Evolutionary conservation across 2,329 filamentous ascomycete genomes (phyloP), one percentile per base, ranked within the genome.

Genomic region (Camillea tinctor): DNA sequence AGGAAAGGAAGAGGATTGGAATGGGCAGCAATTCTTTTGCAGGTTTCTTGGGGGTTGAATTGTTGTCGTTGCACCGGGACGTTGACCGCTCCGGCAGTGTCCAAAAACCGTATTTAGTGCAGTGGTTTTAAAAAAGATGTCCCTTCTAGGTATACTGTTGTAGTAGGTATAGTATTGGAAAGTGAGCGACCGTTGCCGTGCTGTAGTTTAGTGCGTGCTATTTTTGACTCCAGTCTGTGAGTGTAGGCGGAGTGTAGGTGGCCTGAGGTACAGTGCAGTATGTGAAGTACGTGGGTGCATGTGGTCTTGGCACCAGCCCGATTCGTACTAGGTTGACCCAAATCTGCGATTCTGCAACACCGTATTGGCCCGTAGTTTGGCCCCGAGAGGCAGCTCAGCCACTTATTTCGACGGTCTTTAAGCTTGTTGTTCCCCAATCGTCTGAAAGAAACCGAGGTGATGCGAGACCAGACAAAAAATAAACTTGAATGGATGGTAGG

Each of bases 201-300:
- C 58, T 65, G 63, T 57, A 56, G 60, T 52, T 60, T 57, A 56
- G 53, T 53, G 48, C 55, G 50, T 54, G 56, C 52, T 55, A 50
- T 62, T 58, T 52, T 64, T 65, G 54, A 50, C 49, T 23, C 49
- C 19, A 23, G 21, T 23, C 4, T 23, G 19, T 50, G 15, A 44
- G 36, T 13, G 36, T 44, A 30, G 26, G 26, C 13, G 36, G 15
- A 44, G 36, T 13, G 36, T 44, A 30, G 26, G 26, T 30, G 36
- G 36, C 36, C 49, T 23, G 21, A 50, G 49, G 19, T 50, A 7
- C 26, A 9, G 26, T 11, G 26, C 26, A 30, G 26, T 30, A 30
- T 9, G 26, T 30, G 26, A 7, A 30, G 13, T 7, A 21, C 17
- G 49, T 21, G 49, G n/a, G 49, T 21, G 49, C 49, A 50, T 50